Evolutionary conservation across 192 early-diverging fungal genomes (phyloP), one percentile per base, ranked within the genome.

Genomic region (Chytriomyces confervae): DNA sequence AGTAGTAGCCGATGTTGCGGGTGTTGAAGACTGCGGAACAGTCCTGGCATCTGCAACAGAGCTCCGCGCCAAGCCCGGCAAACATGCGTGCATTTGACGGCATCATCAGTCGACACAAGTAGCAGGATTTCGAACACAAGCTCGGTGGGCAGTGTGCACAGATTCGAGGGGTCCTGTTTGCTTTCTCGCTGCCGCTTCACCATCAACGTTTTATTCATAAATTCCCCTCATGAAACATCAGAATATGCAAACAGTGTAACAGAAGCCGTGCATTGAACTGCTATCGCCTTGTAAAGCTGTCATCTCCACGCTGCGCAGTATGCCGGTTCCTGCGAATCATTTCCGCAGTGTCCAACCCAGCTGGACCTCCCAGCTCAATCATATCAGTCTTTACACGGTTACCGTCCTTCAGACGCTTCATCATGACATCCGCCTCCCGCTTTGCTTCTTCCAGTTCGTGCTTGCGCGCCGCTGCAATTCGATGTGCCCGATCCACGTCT

Each of bases 271-370:
- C 53, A 1, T 57, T 57, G 53, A 20, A 57, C 13, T 57, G 53
- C 5, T 57, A 57, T 57, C 53, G 20, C 3, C 20, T 57, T 20
- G 53, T 13, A 57, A 57, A 57, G 53, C 20, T 57, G 0, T 20
- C 20, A n/a, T 57, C 53, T 16, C 80, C 77, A 13, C 72, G 48
- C 68, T 86, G 82, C 50, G 70, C 80, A 43, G 77, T 81, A 43
- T 80, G 81, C 73, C 76, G 66, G 60, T 87, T 87, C n/a, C 86
- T 36, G 50, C 57, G 49, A 44, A 84, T 78, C 81, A 79, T 81
- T 36, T 85, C 85, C 6, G 85, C 83, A 10, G 80, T 77, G 57
- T 48, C 77, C 45, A 50, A 61, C 10, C 69, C 74, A 4, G 71
- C 69, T 61, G 83, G 10, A 9, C 85, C 83, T 27, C 49, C 53